A percentile compares a stretch with the other conserved stretches of the same genome.
These are phyloP conservation scores for Cajanus cajan DNA, from an alignment of 306 rosid genomes.

Conservation along the genomic window DNA sequence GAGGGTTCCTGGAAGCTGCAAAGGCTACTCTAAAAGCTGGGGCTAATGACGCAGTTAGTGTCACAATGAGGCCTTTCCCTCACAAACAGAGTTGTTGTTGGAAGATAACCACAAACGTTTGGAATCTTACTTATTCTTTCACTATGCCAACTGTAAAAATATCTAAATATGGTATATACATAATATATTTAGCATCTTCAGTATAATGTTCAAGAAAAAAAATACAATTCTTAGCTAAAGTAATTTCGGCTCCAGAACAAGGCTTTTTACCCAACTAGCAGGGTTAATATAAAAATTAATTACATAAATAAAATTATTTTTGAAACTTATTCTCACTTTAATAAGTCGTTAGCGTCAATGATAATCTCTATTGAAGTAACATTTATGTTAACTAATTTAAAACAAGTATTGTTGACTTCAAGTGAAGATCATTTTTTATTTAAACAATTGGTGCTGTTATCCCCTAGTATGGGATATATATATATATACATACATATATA, in stretches of 20 bases:
- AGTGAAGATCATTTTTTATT: too few relatives aligned
- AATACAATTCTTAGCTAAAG: neutral
- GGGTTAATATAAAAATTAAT: too few relatives aligned
- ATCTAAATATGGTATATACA: neutral
- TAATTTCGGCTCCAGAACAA: conserved; percentile 12
- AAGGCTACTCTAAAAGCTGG: conserved; percentile 76
- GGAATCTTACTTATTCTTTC: conserved; percentile 42
- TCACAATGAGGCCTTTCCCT: conserved; percentile 90
- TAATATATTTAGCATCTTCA: neutral
- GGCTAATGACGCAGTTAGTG: conserved; percentile 73
- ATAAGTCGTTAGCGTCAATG: too few relatives aligned
- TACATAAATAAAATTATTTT: too few relatives aligned
- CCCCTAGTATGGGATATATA: too few relatives aligned
- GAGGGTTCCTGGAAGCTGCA: conserved; percentile 80
- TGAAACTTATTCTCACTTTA: too few relatives aligned
- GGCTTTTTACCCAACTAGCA: too few relatives aligned
- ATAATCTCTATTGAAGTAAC: too few relatives aligned
- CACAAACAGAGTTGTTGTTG: conserved; percentile 54
- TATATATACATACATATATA: too few relatives aligned
- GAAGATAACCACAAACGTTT: conserved; percentile 20
- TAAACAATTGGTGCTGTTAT: too few relatives aligned
- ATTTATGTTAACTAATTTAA: too few relatives aligned
- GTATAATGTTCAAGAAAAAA: neutral
- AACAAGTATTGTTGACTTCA: too few relatives aligned
- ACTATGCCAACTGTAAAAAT: conserved; percentile 15